Conservation (phyloP, 2,329 filamentous ascomycete species). For the Penicillium glabrum region DNA sequence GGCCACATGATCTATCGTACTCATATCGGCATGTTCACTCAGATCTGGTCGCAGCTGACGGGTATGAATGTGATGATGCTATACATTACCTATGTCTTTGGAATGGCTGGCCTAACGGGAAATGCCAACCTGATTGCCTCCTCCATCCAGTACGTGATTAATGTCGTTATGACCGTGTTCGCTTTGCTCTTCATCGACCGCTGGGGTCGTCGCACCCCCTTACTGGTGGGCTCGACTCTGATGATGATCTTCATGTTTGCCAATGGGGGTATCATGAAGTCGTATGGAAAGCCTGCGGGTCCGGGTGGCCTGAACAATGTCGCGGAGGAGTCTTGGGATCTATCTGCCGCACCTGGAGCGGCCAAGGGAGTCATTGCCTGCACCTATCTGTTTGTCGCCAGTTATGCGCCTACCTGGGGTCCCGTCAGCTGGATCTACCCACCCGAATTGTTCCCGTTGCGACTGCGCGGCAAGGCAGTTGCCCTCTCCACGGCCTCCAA, state of each 20-base stretch:
- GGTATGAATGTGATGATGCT: constrained; percentile 75
- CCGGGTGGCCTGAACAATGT: constrained; percentile 40
- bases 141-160: constrained; percentile 75
- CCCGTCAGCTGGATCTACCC: constrained; percentile 59
- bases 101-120: constrained; percentile 66
- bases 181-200: constrained; percentile 73
- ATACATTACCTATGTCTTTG: constrained; percentile 69
- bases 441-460: constrained; percentile 51
- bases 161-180: constrained; percentile 75
- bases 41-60: constrained; percentile 74
- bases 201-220: constrained; percentile 70
- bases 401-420: constrained; percentile 64
- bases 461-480: constrained; percentile 61
- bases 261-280: constrained; percentile 44
- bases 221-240: constrained; percentile 64
- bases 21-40: constrained; percentile 68
- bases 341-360: constrained; percentile 34
- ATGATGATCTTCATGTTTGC: constrained; percentile 56
- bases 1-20: constrained; percentile 74
- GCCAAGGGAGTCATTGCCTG: constrained; percentile 67
- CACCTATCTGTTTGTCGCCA: constrained; percentile 63
- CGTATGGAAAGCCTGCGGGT: constrained; percentile 39
- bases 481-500: constrained; percentile 55
- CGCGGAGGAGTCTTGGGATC: constrained; percentile 37
- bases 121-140: constrained; percentile 63